phyloP scores from a whole-genome alignment of 208 protist genomes.

The Blechomonas ayalai region DNA sequence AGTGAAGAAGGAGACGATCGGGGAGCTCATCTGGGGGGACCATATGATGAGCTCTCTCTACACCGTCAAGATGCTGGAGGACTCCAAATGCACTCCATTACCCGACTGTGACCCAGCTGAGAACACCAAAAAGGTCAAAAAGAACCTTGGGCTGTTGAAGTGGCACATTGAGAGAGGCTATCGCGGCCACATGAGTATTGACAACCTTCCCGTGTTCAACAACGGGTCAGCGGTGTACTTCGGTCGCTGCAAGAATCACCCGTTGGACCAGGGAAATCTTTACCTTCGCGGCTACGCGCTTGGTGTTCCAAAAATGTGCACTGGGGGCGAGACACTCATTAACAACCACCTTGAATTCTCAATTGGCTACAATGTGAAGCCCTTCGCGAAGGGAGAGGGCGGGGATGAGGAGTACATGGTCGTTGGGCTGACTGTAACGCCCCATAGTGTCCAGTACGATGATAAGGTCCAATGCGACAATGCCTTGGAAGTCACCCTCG shows the following conservation, averaged over 20 bases:
- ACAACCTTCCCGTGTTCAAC: constrained; percentile 71
- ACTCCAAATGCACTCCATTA: constrained; percentile 29
- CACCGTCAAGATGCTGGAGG: constrained; percentile 34
- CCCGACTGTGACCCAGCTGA: constrained; percentile 24
- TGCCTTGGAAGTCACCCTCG: not conserved
- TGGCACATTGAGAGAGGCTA: constrained; percentile 65
- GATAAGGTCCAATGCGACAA: constrained; percentile 12
- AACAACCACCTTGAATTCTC: constrained; percentile 81
- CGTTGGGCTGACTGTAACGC: constrained; percentile 49
- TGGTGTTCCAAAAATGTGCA: constrained; percentile 38
- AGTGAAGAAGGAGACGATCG: constrained; percentile 37
- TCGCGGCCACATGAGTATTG: constrained; percentile 78
- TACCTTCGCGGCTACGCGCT: constrained; percentile 67
- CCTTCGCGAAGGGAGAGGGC: not conserved
- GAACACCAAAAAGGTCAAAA: constrained; percentile 22
- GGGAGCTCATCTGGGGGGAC: constrained; percentile 82
- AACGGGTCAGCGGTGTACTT: constrained; percentile 13
- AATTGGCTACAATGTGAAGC: constrained; percentile 59
- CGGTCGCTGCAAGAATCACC: constrained; percentile 6
- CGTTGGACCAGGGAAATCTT: no score
- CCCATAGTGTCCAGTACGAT: constrained; percentile 30
- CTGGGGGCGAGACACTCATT: constrained; percentile 19
- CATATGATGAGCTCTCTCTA: constrained; percentile 68
- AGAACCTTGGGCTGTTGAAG: constrained; percentile 18
- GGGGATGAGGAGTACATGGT: constrained; percentile 44